Percentiles rank a stretch among this genome's conserved stretches.
Evolutionary conservation across 768 basidiomycete genomes (phyloP).

Genomic region (Daedaleopsis nitida): DNA sequence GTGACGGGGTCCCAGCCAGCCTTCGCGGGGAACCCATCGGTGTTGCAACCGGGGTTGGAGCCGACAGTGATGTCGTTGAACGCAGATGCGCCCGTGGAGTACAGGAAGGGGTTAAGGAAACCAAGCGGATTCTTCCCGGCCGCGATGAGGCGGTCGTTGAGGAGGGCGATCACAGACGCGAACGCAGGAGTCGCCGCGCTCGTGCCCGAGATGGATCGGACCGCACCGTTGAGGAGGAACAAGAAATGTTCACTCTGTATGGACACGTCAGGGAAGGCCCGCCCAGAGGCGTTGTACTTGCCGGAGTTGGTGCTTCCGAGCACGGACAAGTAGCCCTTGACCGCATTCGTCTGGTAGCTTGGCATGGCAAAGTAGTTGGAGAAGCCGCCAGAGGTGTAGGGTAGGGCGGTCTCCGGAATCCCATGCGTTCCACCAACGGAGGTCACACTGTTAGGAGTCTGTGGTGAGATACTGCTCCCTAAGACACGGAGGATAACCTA

Average conservation of each 20-base stretch:
- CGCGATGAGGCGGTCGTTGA: slow-evolving; percentile 39
- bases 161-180: slow-evolving; percentile 59
- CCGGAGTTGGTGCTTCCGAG: slow-evolving; percentile 32
- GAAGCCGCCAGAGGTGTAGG: slow-evolving; percentile 37
- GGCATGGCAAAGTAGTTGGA: slow-evolving; percentile 36
- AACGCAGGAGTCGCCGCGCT: slow-evolving; percentile 66
- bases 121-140: slow-evolving; percentile 32
- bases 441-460: slow-evolving; percentile 37
- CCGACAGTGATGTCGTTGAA: slow-evolving; percentile 39
- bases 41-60: slow-evolving; percentile 40
- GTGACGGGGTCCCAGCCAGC: slow-evolving; percentile 34
- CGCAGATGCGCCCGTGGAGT: slow-evolving; percentile 19
- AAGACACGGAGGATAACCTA: slow-evolving; percentile 22
- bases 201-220: slow-evolving; percentile 47
- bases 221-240: slow-evolving; percentile 24
- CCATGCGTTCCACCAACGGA: slow-evolving; percentile 57
- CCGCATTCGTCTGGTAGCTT: slow-evolving; percentile 40
- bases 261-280: slow-evolving; percentile 49
- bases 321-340: slow-evolving; percentile 36
- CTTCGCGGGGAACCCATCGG: slow-evolving; percentile 35
- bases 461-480: not conserved
- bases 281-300: slow-evolving; percentile 37
- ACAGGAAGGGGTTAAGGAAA: slow-evolving; percentile 39
- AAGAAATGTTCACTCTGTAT: slow-evolving; percentile 40
- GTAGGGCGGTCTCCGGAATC: slow-evolving; percentile 32